Evolutionary conservation across 1,284 basidiomycete species (phyloP).

Genomic region (Lignosus rhinocerotis): DNA sequence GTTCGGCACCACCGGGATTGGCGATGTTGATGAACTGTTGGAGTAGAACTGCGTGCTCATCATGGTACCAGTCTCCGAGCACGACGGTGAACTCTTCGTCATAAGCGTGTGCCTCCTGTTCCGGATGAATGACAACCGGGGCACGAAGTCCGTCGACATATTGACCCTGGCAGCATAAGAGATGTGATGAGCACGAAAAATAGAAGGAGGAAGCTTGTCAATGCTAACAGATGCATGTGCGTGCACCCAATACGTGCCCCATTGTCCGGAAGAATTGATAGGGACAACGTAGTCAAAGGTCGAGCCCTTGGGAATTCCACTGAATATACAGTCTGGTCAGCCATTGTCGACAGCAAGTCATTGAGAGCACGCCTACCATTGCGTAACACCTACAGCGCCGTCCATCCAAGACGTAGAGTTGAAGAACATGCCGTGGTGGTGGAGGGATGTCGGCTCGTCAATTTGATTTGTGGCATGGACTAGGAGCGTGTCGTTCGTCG

Average conservation of each 20-base stretch:
- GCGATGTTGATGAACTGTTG: slow-evolving; percentile 73
- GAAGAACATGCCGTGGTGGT: slow-evolving; percentile 95
- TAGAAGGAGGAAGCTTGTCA: background rate
- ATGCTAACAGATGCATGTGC: slow-evolving; percentile 57
- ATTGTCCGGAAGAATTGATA: slow-evolving; percentile 69
- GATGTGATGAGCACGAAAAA: background rate
- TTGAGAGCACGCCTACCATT: slow-evolving; percentile 58
- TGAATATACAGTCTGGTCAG: slow-evolving; percentile 28
- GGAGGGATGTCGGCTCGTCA: slow-evolving; percentile 62
- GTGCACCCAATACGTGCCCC: slow-evolving; percentile 92
- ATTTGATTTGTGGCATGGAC: slow-evolving; percentile 80
- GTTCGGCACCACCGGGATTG: slow-evolving; percentile 86
- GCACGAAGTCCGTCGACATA: slow-evolving; percentile 86
- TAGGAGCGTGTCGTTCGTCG: slow-evolving; percentile 68
- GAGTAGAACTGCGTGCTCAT: slow-evolving; percentile 66
- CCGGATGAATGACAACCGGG: slow-evolving; percentile 74
- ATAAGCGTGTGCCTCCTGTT: slow-evolving; percentile 66
- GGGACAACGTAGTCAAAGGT: slow-evolving; percentile 82
- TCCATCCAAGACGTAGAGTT: slow-evolving; percentile 86
- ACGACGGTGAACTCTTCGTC: slow-evolving; percentile 92
- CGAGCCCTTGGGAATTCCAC: slow-evolving; percentile 80
- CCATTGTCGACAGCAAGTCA: background rate
- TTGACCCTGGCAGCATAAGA: slow-evolving; percentile 56
- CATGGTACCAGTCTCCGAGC: slow-evolving; percentile 65
- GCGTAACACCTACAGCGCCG: slow-evolving; percentile 80